Base-by-base conservation (phyloP, 148 eudicot species). In the Cornus suecica region DNA sequence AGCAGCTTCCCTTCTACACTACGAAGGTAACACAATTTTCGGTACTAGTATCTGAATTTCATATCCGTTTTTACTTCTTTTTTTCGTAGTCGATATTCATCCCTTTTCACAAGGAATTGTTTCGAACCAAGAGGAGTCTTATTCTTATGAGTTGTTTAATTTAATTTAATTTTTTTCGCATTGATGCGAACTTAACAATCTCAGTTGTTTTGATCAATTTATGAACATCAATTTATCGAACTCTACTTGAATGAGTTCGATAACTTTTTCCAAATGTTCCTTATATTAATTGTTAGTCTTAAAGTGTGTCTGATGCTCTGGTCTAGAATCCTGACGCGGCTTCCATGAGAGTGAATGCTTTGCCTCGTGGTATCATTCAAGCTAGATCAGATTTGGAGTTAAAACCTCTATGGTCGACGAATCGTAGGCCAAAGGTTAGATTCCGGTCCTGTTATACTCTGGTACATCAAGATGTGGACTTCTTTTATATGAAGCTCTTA, bases 301-400 rank as follows among this genome's bases (percentile, higher is more conserved):
- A 61, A 81, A 69, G 34, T 79, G 41, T 41, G 60, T 30, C 65
- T 78, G 41, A 65, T 69, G 25, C 10, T 80, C 54, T 67, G 68
- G 41, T 65, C 18, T 80, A 95, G 97, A 88, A 56, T 72, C 68
- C 84, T 61, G 81, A 69, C 4, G 54, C 1, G 61, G 70, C 61
- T 70, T 72, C 75, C 8, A 52, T 37, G 78, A 85, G 80, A 74
- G 85, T 88, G 80, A 80, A 84, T 76, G 77, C 83, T 71, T 88
- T 95, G 82, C 97, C 99, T 81, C 88, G 80, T 71, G 97, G 97
- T 54, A 91, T 95, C 62, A 73, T 92, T 75, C 88, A 91, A 15
- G 81, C 89, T 31, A 79, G 89, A 68, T 83, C 99, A 65, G 99
- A 95, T 81, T 77, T 92, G 78, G 97, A 95, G 88, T 82, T 95